phyloP scores from a whole-genome alignment of 2,329 filamentous ascomycete genomes.

The Calycina herbarum region DNA sequence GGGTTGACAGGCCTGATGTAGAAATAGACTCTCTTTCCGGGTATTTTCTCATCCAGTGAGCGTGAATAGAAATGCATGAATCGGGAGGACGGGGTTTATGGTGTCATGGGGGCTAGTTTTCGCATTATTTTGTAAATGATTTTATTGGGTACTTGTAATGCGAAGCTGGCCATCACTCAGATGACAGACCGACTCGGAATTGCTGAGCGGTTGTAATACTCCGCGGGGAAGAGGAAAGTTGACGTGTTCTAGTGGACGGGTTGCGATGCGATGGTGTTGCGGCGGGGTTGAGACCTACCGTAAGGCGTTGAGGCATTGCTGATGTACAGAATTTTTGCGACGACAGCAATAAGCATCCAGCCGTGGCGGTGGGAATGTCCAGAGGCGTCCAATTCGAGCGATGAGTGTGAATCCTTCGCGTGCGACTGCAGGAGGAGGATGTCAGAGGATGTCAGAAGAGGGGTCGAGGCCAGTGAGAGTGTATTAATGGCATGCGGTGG shows the following conservation, averaged over 20 bases:
- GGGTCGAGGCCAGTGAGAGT: neutral
- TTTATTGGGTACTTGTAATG: neutral
- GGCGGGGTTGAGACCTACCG: neutral
- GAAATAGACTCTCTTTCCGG: neutral
- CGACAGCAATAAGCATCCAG: neutral
- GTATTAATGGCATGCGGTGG: too few relatives aligned
- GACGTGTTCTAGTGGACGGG: neutral
- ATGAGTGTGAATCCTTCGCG: slow-evolving; percentile 6
- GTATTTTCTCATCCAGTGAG: neutral
- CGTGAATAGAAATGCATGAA: neutral
- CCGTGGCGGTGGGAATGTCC: neutral
- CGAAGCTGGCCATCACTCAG: neutral
- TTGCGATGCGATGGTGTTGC: neutral
- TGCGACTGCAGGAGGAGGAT: slow-evolving; percentile 2
- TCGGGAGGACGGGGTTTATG: neutral
- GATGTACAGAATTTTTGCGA: neutral
- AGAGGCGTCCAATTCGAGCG: neutral
- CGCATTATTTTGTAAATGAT: neutral
- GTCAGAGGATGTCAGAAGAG: neutral
- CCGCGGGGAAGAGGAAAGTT: neutral
- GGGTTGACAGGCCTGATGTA: neutral
- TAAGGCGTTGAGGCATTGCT: slow-evolving; percentile 6
- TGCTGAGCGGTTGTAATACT: neutral
- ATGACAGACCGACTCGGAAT: neutral
- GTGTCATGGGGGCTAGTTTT: neutral